Evolutionary conservation across 139 green algal species (phyloP), one percentile per base, ranked within the genome.

Genomic region (Monoraphidium neglectum): DNA sequence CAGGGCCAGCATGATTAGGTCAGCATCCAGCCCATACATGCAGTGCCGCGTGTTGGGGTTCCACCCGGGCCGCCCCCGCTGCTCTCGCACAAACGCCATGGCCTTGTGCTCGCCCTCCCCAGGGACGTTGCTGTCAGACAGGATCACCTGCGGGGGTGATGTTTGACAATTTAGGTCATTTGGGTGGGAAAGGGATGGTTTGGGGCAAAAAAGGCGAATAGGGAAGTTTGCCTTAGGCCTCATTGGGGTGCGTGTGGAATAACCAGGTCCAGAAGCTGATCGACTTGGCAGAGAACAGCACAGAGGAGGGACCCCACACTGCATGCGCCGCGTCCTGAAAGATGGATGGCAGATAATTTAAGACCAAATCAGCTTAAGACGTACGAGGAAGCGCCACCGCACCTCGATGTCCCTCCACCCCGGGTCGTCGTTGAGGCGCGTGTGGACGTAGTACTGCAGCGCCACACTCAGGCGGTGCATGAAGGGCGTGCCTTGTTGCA

Each of bases 21-120:
- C 96, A 4, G 96, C 96, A 66, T 99, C 96, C 80, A 99, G 88
- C 40, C 97, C 97, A 79, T 99, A 99, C 76, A 99, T 80, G 77
- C 90, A 93, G 88, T 99, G 96, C 56, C 79, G 53, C 18, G 93
- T 97, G 87, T 94, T 94, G 62, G 96, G 87, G 83, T 98, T 87
- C 87, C 88, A 97, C n/a, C 93, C 92, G 10, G 89, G 86, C 2
- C 91, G 85, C 13, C 91, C 92, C 15, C 96, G 88, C 89, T 98
- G 91, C 88, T 96, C 83, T 4, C 94, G 87, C 65, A 98, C 93
- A 85, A 93, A 98, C 6, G 81, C 79, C 93, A 98, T 98, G 66
- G 98, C 93, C 88, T 99, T 99, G 92, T 99, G 97, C 91, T 99
- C 97, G 10, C 97, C 97, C 87, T 99, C 97, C 1, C 97, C 97